phyloP scores from a whole-genome alignment of 176 grass and related monocot species.

The Saccharum officinarum region DNA sequence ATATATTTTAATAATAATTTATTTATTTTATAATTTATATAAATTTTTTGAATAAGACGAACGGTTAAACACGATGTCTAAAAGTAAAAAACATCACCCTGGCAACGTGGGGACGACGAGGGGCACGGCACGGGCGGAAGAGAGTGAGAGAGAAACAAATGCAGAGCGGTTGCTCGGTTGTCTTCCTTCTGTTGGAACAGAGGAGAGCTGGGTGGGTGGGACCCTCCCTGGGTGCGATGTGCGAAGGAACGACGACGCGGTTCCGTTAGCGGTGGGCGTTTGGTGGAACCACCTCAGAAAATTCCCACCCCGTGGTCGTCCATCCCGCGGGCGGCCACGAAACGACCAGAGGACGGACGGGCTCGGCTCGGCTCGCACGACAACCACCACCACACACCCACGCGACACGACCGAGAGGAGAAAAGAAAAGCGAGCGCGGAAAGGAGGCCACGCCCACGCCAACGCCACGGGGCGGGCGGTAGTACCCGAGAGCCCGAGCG shows the following conservation, averaged over 20 bases:
- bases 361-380: background rate
- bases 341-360: background rate
- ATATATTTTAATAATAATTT: no score
- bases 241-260: constrained; percentile 3
- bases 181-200: background rate
- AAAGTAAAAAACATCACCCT: background rate
- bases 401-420: background rate
- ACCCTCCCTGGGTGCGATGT: no score
- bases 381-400: constrained; percentile 34
- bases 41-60: no score
- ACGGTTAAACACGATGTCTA: no score
- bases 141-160: background rate
- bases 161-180: background rate
- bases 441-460: background rate
- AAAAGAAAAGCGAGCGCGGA: background rate
- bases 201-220: background rate
- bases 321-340: background rate
- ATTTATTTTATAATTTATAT: no score
- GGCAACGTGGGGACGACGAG: background rate
- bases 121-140: background rate
- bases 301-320: background rate
- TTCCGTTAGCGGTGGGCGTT: constrained; percentile 52
- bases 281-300: constrained; percentile 49
- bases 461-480: background rate
- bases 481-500: background rate